Base-by-base conservation (phyloP, 306 rosid species). In the Ammopiptanthus mongolicus region DNA sequence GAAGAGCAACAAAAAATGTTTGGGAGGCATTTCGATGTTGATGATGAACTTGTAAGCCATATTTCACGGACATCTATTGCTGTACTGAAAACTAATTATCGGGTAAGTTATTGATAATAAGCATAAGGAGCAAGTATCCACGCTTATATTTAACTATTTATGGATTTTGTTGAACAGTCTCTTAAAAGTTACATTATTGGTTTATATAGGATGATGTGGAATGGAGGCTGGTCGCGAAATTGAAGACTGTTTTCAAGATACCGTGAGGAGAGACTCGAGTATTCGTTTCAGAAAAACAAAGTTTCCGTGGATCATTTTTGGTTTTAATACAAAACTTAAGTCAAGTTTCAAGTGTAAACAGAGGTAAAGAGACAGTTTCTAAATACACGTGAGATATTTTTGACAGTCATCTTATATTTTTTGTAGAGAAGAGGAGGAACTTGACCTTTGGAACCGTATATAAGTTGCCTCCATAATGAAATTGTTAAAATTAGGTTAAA, bases 1-100 rank as follows among this genome's bases (percentile, higher is more conserved):
- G 93, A 90, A 64, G 93, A 90, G 64, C 91, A 90, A 77, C 93
- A 90, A 64, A 88, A 88, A 57, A 86, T 90, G 93, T 88, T 22
- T 55, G 96, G 96, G 28, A 85, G 93, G 86, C 96, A 90, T 75
- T 90, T 90, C 79, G 96, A 86, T 50, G 15, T 84, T 17, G 89
- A 90, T 6, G 93, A 86, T 73, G 89, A 90, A 66, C 96, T 90
- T 81, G 93, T 90, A 62, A 88, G 92, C 75, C 91, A 68, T 69
- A 88, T 88, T 47, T 51, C 96, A 7, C 83, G 92, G 84, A 86
- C 37, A 74, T 90, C 92, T 0, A 90, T 90, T 74, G 96, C 87
- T 34, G 21, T 86, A n/a, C 90, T 87, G 2, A 90, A 90, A 77
- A 29, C 84, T 37, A 84, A 84, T 72, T 90, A 90, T 57, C 84